A percentile compares a stretch with the other conserved stretches of the same genome.
phyloP scores from a whole-genome alignment of 2,329 filamentous ascomycete genomes.

The Arthrocladium fulminans region DNA sequence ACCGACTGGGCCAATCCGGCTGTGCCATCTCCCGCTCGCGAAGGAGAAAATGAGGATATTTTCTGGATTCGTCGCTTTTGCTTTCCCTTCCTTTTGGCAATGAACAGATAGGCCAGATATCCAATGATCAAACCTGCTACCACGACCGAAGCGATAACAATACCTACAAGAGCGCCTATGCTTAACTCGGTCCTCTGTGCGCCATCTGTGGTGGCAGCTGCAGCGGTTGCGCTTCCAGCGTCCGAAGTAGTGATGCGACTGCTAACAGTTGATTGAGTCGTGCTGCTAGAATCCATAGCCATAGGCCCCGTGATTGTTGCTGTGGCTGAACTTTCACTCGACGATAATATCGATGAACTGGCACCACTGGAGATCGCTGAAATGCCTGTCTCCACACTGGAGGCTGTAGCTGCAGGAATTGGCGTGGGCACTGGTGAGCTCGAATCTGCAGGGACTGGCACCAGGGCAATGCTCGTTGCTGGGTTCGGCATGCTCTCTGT shows the following conservation, averaged over 20 bases:
- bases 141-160: background rate
- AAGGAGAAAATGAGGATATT: conserved; percentile 19
- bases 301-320: conserved; percentile 11
- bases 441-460: conserved; percentile 3
- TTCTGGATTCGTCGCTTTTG: conserved; percentile 32
- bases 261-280: background rate
- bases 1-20: conserved; percentile 11
- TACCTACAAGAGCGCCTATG: conserved; percentile 9
- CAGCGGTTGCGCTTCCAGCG: background rate
- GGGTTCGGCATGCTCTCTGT: conserved; percentile 16
- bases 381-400: background rate
- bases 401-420: conserved; percentile 1
- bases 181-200: conserved; percentile 6
- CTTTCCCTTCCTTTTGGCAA: conserved; percentile 23
- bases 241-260: background rate
- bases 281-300: conserved; percentile 12
- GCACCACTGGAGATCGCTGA: background rate
- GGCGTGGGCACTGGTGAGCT: conserved; percentile 6
- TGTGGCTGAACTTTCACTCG: conserved; percentile 4
- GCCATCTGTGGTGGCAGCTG: background rate
- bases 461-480: conserved; percentile 11
- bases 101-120: conserved; percentile 5
- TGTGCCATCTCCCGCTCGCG: conserved; percentile 13
- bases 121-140: conserved; percentile 1
- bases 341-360: conserved; percentile 12